phyloP scores from a whole-genome alignment of 352 stramenopile genomes.

The Globisporangium splendens region DNA sequence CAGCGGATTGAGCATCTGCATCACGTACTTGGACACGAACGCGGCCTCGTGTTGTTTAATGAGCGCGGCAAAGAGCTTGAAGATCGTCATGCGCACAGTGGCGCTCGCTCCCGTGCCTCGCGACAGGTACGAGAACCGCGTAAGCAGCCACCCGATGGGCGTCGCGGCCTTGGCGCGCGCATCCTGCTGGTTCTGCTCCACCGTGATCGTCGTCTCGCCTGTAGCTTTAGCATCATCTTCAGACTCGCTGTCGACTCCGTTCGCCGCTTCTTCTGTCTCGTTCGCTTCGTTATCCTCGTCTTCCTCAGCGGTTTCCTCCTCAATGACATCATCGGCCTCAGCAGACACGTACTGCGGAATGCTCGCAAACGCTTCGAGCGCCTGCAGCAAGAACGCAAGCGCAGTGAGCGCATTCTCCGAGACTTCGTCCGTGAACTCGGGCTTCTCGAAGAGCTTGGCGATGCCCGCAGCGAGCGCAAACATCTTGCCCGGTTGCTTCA shows the following conservation, averaged over 20 bases:
- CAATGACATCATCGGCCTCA: no score
- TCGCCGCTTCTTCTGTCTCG: no score
- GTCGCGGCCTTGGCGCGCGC: constrained; percentile 51
- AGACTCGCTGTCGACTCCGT: constrained; percentile 18
- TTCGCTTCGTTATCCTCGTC: constrained; percentile 11
- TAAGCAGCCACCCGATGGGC: constrained; percentile 80
- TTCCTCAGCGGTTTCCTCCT: constrained; percentile 1
- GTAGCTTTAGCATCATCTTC: constrained; percentile 19
- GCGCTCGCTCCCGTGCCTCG: constrained; percentile 34
- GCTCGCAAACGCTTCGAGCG: constrained; percentile 41
- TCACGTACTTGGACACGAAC: constrained; percentile 54
- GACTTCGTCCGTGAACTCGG: constrained; percentile 44
- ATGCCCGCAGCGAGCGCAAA: constrained; percentile 57
- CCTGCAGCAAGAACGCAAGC: constrained; percentile 60
- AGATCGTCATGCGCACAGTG: constrained; percentile 68
- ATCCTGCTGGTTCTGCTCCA: constrained; percentile 41
- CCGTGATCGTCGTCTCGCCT: constrained; percentile 16
- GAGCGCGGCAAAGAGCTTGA: constrained; percentile 84
- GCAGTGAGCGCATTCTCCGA: constrained; percentile 52
- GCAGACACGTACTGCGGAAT: constrained; percentile 64
- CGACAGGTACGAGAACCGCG: constrained; percentile 75
- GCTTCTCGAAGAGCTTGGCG: constrained; percentile 68
- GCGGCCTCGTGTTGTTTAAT: constrained; percentile 49
- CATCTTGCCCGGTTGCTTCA: constrained; percentile 52
- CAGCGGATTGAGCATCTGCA: constrained; percentile 85